Evolutionary conservation across 2,329 filamentous ascomycete species (phyloP).

Genomic region (Xylaria sp.): DNA sequence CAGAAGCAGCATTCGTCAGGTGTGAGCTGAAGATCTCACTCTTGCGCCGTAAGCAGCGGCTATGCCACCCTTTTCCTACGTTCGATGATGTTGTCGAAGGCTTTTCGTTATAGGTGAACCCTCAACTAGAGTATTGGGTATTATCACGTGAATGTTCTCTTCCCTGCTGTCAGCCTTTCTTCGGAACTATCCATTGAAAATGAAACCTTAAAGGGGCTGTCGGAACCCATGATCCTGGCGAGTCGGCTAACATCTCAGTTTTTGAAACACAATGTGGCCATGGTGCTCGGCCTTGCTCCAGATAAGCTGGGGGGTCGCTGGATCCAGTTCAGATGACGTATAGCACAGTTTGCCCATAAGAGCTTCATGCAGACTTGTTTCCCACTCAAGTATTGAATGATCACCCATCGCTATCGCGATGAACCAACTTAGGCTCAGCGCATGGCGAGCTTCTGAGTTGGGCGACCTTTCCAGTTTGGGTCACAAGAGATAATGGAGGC

Average conservation of each 20-base stretch:
- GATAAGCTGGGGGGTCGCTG: not conserved
- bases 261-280: not conserved
- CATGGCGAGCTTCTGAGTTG: not conserved
- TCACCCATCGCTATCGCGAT: not conserved
- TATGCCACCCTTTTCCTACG: no score
- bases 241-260: not conserved
- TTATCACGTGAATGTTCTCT: no score
- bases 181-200: not conserved
- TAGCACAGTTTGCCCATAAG: not conserved
- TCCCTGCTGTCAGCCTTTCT: not conserved
- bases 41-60: not conserved
- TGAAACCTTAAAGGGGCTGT: not conserved
- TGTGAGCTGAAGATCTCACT: not conserved
- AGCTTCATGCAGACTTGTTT: not conserved
- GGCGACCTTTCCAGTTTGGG: not conserved
- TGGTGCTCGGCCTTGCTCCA: not conserved
- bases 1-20: not conserved
- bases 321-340: not conserved
- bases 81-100: no score
- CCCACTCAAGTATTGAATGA: not conserved
- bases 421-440: not conserved
- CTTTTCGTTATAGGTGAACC: no score
- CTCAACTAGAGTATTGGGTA: no score
- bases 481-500: no score
- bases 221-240: not conserved